phyloP scores from a whole-genome alignment of 352 stramenopile species.

The Sclerospora graminicola region DNA sequence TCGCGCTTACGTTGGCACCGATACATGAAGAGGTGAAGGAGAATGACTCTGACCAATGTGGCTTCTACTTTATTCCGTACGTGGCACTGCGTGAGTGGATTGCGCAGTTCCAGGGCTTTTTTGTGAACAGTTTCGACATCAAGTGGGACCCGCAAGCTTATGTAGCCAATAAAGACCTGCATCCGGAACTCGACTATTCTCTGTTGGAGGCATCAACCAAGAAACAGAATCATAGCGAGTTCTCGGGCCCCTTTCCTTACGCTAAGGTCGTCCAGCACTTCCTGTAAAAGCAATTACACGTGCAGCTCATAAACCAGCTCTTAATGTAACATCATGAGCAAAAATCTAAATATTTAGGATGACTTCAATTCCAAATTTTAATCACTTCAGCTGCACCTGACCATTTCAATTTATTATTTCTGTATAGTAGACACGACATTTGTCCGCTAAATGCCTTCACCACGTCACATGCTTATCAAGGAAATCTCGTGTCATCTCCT shows the following conservation, averaged over 20 bases:
- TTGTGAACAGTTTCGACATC: conserved; percentile 76
- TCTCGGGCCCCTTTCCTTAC: conserved; percentile 66
- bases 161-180: conserved; percentile 37
- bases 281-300: conserved; percentile 6
- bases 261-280: conserved; percentile 50
- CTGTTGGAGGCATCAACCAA: conserved; percentile 54
- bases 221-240: conserved; percentile 61
- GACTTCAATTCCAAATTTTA: not conserved
- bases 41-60: conserved; percentile 68
- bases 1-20: conserved; percentile 43
- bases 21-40: conserved; percentile 45
- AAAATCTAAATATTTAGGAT: no score
- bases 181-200: conserved; percentile 47
- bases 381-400: not conserved
- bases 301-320: not conserved
- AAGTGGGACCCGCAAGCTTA: conserved; percentile 65
- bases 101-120: conserved; percentile 72
- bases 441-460: not conserved
- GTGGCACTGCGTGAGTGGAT: conserved; percentile 65
- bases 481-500: conserved; percentile 69
- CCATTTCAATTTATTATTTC: conserved; percentile 9
- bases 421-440: no score
- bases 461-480: conserved; percentile 38
- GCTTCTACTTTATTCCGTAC: conserved; percentile 82
- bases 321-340: no score